Base-by-base conservation (phyloP, 2,329 filamentous ascomycete species). In the Fusarium begoniae region DNA sequence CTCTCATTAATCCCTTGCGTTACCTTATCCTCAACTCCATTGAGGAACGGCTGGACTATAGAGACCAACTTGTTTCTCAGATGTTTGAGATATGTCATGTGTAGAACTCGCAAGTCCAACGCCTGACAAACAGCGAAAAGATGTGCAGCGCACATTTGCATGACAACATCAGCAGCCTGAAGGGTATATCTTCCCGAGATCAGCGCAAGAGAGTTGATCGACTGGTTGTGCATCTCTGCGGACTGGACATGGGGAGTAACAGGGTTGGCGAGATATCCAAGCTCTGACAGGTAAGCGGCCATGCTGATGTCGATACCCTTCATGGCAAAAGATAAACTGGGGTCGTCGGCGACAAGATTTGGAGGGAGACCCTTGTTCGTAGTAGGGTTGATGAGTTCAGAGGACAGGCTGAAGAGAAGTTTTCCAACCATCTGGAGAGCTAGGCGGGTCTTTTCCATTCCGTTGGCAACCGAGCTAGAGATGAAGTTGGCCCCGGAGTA, bases 1-100 rank as follows among this genome's bases (percentile, higher is more conserved):
- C 8, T 40, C 14, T 28, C 51, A n/a, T 17, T n/a, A 1, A 40
- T 28, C 13, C 10, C 20, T 14, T 22, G 7, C 1, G 14, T 2
- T 3, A 13, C 14, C 2, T 8, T 20, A 1, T 13, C 5, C 0
- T 40, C 51, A 6, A 54, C 0, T 13, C 2, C 35, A n/a, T 13
- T 2, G 1, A 54, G 10, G 11, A 38, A 28, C 7, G 35, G 51
- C 1, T 22, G 32, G 0, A 38, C 3, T 28, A 28, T 18, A 9
- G 35, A 28, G 14, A 2, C 10, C 7, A 54, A 22, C 10, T 13
- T 5, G 24, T 5, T 26, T 26, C 20, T 22, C 5, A 54, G 5
- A 11, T 5, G 2, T n/a, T 54, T 1, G 7, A 53, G 32, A 26
- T 22, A 38, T 2, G 18, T 22, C 18, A 37, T 22, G 5, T 53